These are phyloP conservation scores for Penicillium simplicissimum DNA, from an alignment of 495 filamentous ascomycete genomes.

Conservation along the genomic window DNA sequence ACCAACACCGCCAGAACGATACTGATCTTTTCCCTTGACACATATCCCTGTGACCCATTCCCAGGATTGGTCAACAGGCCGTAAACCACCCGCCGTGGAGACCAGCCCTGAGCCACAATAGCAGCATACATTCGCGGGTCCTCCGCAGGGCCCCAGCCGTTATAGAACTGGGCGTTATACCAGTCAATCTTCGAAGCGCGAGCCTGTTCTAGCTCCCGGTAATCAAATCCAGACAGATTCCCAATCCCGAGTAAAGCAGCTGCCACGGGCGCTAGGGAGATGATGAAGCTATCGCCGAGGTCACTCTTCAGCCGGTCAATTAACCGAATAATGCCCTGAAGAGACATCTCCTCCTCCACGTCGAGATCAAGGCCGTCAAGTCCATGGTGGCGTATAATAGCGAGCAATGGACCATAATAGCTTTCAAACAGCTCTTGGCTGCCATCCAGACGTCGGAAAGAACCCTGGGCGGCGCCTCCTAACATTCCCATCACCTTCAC, in stretches of 20 bases:
- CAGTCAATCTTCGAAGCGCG: constrained; percentile 67
- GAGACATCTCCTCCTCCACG: constrained; percentile 77
- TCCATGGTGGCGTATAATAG: constrained; percentile 55
- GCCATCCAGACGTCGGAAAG: constrained; percentile 65
- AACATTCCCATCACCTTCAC: constrained; percentile 80
- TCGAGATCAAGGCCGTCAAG: constrained; percentile 80
- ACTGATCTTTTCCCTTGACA: constrained; percentile 49
- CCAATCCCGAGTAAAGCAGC: constrained; percentile 59
- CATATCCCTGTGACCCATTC: constrained; percentile 63
- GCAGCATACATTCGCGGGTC: constrained; percentile 61
- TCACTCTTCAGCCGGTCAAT: constrained; percentile 71
- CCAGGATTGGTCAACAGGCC: constrained; percentile 71
- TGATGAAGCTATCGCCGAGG: constrained; percentile 67
- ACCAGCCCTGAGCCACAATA: constrained; percentile 65
- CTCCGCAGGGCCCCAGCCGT: constrained; percentile 69
- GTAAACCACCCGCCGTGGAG: constrained; percentile 64
- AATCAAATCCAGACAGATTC: constrained; percentile 76
- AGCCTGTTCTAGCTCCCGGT: constrained; percentile 62
- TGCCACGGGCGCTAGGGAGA: constrained; percentile 80
- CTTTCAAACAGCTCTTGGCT: constrained; percentile 57
- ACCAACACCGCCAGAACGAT: constrained; percentile 46
- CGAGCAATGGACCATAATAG: constrained; percentile 65
- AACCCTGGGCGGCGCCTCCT: constrained; percentile 74
- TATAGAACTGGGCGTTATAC: constrained; percentile 88
- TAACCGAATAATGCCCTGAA: constrained; percentile 66